Base-by-base conservation (phyloP, 2,329 filamentous ascomycete genomes). In the Shiraia sp. region DNA sequence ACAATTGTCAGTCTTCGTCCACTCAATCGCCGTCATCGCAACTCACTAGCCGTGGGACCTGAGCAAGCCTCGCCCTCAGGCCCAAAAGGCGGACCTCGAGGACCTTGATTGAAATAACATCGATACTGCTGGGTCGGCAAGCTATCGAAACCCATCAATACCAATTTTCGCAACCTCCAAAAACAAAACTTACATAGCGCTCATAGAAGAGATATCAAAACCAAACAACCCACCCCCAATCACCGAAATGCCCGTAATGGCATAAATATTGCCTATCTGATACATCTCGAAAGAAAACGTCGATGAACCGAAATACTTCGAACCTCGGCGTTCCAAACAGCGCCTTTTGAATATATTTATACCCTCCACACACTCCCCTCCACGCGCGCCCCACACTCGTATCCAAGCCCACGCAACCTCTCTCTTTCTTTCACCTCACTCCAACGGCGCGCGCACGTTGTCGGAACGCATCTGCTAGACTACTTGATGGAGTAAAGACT, bases 161-260 rank as follows among this genome's bases (percentile, higher is more conserved):
- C 8, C 26, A 36, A 17, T 17, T 39, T 14, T 8, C 10, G n/a
- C 24, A 14, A 13, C 14, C 6, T 10, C 6, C 6, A 22, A 6
- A 10, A 28, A 27, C n/a, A n/a, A n/a, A 25, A 48, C 55, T 29
- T 54, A 72, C 56, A 73, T 72, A 8, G 72, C 71, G 43, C 80
- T 83, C 85, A 90, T 88, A 30, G 83, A 87, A 41, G 79, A 82
- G 57, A 90, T 88, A 70, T 90, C 87, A 63, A 90, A 90, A 55
- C 87, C 88, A 59, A 90, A 90, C 17, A 90, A 74, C 16, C 79
- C 81, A 63, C 86, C 86, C 53, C 85, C 85, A 73, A 76, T 75
- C 48, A 80, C 75, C 63, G 79, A 73, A 61, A 81, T 79, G 59
- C 76, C 76, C 39, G 79, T 76, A 50, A 82, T 79, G 42, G 76